Evolutionary conservation across 1,284 basidiomycete genomes (phyloP), one percentile per base, ranked within the genome.

Genomic region (Malassezia nana): DNA sequence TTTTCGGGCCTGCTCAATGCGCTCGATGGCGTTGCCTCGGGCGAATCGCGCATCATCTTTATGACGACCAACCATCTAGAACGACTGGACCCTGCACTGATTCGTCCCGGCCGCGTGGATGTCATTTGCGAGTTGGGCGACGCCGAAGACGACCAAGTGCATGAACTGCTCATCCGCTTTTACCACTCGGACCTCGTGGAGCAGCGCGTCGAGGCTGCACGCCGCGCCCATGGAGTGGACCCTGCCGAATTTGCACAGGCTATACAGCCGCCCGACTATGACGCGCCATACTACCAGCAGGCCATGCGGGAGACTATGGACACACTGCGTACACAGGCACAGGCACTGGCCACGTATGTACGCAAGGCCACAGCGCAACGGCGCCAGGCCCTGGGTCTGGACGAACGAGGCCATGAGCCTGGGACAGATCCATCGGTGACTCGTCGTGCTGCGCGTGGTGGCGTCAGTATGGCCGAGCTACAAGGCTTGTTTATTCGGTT

Each of bases 1-100:
- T 98, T 99, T 76, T 96, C 91, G 3, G 94, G 94, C 24, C 85
- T 99, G 69, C 78, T 99, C 26, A 99, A 99, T 69, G 90, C 92
- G 4, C 80, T 99, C 3, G 94, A 99, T 72, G 94, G 94, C 16
- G 92, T 99, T 13, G 92, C 91, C 2, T 91, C 88, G 4, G 89
- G 90, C 31, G 75, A 76, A 24, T 89, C 94, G 69, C 83, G 94
- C n/a, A 86, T 99, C 69, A 83, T 98, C 38, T 98, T 98, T 76
- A 89, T 98, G 86, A 98, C 92, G 1, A 98, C 92, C n/a, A 98
- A 98, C 75, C 92, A 96, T 67, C 76, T 87, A 35, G 71, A 74
- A 55, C 59, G 60, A 31, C 61, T 74, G 18, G 89, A 92, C 68
- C 85, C 88, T 8, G 92, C 94, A 0, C 82, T 98, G 32, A 89